Evolutionary conservation across 2,329 filamentous ascomycete species (phyloP).

Genomic region (Cryphonectria radicalis): DNA sequence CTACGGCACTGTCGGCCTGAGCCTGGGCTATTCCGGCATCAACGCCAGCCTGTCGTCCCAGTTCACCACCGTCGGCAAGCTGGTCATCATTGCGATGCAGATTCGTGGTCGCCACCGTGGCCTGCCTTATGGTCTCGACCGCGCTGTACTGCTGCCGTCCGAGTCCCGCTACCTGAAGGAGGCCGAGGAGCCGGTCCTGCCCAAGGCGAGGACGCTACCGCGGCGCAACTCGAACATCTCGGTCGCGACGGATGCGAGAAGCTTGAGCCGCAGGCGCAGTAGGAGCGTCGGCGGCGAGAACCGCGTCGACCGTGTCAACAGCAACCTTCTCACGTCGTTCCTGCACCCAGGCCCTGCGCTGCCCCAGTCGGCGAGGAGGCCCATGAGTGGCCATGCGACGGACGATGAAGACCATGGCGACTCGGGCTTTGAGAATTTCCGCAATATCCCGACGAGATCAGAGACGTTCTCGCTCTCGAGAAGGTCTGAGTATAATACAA

Average conservation of each 20-base stretch:
- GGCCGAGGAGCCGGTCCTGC: slow-evolving; percentile 49
- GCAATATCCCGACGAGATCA: slow-evolving; percentile 22
- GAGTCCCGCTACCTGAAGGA: slow-evolving; percentile 60
- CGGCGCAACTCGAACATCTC: slow-evolving; percentile 44
- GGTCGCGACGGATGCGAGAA: slow-evolving; percentile 34
- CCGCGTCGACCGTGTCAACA: slow-evolving; percentile 36
- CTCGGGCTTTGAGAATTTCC: slow-evolving; percentile 16
- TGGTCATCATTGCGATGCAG: slow-evolving; percentile 71
- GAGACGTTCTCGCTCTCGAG: slow-evolving; percentile 28
- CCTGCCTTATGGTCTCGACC: slow-evolving; percentile 67
- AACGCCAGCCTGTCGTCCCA: slow-evolving; percentile 83
- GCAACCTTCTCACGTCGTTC: slow-evolving; percentile 51
- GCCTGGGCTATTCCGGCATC: slow-evolving; percentile 75
- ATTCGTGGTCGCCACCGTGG: slow-evolving; percentile 72
- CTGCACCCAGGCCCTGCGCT: slow-evolving; percentile 53
- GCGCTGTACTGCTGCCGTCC: slow-evolving; percentile 63
- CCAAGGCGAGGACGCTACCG: slow-evolving; percentile 34
- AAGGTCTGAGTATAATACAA: slow-evolving; percentile 22
- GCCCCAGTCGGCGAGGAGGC: slow-evolving; percentile 32
- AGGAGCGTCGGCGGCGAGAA: slow-evolving; percentile 37
- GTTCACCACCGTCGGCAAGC: slow-evolving; percentile 74
- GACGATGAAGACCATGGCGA: slow-evolving; percentile 9
- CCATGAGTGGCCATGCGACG: slow-evolving; percentile 13
- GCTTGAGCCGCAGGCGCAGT: slow-evolving; percentile 40
- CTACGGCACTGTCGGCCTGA: slow-evolving; percentile 92